Conservation (phyloP, 2,329 filamentous ascomycete species). For the Davidsoniella neocaledoniae region DNA sequence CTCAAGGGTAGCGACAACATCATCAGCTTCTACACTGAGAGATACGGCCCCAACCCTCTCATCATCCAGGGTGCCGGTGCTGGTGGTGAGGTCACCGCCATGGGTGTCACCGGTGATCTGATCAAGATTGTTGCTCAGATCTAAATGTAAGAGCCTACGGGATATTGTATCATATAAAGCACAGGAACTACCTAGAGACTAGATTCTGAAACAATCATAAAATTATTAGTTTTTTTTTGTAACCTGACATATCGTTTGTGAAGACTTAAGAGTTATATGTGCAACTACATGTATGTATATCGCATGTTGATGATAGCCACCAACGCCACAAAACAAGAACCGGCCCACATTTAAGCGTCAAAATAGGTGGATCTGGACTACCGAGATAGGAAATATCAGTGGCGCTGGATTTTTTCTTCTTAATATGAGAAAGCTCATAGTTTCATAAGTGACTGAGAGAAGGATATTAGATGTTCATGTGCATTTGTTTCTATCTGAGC, state of each 20-base stretch:
- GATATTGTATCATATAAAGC: not conserved
- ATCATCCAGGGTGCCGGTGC: constrained; percentile 92
- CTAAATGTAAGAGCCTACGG: constrained; percentile 19
- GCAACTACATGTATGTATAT: too few relatives aligned
- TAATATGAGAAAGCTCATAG: not conserved
- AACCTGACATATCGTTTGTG: not conserved
- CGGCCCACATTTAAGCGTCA: too few relatives aligned
- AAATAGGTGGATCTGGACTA: too few relatives aligned
- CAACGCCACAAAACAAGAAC: too few relatives aligned
- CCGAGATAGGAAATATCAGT: not conserved
- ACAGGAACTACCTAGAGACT: not conserved
- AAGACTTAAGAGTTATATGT: too few relatives aligned
- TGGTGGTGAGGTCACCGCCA: constrained; percentile 88
- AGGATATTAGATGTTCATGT: not conserved
- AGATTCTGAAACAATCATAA: not conserved
- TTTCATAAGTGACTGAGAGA: not conserved
- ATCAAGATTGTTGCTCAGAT: constrained; percentile 72
- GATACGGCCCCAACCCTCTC: constrained; percentile 78
- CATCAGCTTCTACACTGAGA: constrained; percentile 94
- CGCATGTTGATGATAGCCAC: too few relatives aligned
- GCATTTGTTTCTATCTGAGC: not conserved
- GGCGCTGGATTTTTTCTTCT: constrained; percentile 4
- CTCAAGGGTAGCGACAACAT: constrained; percentile 98
- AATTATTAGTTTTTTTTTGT: not conserved
- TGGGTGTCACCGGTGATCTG: constrained; percentile 90